Evolutionary conservation across 345 rosid genomes (phyloP), one percentile per base, ranked within the genome.

Genomic region (Eucalyptus curtisii): DNA sequence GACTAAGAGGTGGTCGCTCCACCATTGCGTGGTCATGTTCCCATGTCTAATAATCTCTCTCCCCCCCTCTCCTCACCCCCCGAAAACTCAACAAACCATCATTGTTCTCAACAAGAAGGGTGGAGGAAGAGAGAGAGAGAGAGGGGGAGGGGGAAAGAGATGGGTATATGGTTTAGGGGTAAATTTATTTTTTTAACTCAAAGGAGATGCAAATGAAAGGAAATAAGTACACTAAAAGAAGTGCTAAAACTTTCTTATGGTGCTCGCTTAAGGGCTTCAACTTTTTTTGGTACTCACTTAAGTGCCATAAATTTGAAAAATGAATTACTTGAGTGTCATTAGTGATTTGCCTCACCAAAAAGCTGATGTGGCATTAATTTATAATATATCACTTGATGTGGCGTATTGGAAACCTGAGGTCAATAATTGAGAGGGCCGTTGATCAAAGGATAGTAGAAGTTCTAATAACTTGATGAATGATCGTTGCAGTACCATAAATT

Each of bases 161-260:
- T 86, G 88, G 90, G 61, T 86, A 91, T 86, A 91, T 64, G 45
- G 91, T 47, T 20, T 49, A n/a, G 25, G 89, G 88, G 87, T 88
- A 92, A 93, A 94, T 93, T 93, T 93, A 92, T 90, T 92, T 90
- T 91, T 90, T 87, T 88, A 86, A 87, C 49, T 87, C 44, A 88
- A 88, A 86, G 89, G 87, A 90, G 92, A 81, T 91, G 89, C 88
- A 90, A 91, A 93, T 31, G 76, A 85, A 91, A 91, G 89, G 92
- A 92, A 22, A 55, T 55, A 55, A 55, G 27, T 55, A 55, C 27
- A 55, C 0, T 22, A 1, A 24, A 10, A 1, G 27, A 24, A 55
- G 27, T 55, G 27, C 0, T 17, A 55, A 20, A 55, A 55, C 1
- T 55, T 55, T 4, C 1, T 5, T 55, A 24, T 22, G 30, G 13